Evolutionary conservation across 805 yeast species (phyloP), one percentile per base, ranked within the genome.

Genomic region (Wickerhamia fluorescens): DNA sequence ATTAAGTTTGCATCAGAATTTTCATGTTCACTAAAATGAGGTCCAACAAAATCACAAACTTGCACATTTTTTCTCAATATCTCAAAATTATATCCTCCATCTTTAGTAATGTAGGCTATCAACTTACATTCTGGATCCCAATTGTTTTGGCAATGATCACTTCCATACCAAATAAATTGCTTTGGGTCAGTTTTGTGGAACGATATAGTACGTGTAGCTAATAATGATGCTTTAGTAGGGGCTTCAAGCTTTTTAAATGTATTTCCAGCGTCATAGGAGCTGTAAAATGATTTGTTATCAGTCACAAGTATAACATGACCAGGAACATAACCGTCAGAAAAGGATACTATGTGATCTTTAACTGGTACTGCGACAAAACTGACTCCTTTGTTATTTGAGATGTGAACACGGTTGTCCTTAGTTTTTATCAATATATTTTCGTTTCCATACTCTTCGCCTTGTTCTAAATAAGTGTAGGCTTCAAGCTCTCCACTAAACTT

Each of bases 381-480:
- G 3, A 53, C 44, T 9, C 89, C 89, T 23, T 82, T 82, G 49
- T 86, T 77, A 42, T 71, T 78, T 0, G 96, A 82, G 6, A 84
- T 68, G 42, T 61, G 79, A 3, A 76, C 68, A 4, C 60, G 58
- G 25, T 70, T 62, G 8, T 64, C 58, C 15, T 56, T 49, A 1
- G 89, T 79, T 27, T 73, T 57, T 5, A 83, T 55, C 10, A 89
- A 47, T 6, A 89, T 38, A 36, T 62, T 62, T 36, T 63, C 68
- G n/a, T 56, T 53, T 7, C 45, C 38, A 22, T 17, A 28, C 2
- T 27, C 33, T 11, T 45, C 49, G 29, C 72, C 67, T 33, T 70
- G 71, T 27, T 77, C 78, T 33, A 83, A 59, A 42, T 83, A 83
- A 29, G 68, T 55, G 43, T 79, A 83, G 35, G 69, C 72, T 6